Evolutionary conservation across 805 yeast genomes (phyloP).

Genomic region (Metschnikowia reukaufii): DNA sequence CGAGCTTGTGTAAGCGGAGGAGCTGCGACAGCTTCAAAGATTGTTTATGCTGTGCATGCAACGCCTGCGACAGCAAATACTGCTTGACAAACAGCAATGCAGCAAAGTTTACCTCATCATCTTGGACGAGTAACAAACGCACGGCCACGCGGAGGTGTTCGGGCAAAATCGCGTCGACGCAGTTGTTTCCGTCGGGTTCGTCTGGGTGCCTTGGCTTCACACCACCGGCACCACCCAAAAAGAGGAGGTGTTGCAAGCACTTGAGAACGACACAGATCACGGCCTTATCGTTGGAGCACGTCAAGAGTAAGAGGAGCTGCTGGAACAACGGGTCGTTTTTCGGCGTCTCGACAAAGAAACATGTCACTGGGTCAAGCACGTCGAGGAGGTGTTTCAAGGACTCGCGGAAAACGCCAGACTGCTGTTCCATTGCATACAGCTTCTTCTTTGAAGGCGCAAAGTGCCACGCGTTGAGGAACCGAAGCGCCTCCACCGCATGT

Average conservation of each 20-base stretch:
- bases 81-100: slow-evolving; percentile 82
- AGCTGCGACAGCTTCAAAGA: slow-evolving; percentile 33
- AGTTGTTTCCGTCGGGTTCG: slow-evolving; percentile 35
- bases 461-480: slow-evolving; percentile 37
- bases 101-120: slow-evolving; percentile 73
- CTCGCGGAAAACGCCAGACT: slow-evolving; percentile 49
- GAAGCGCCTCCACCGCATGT: slow-evolving; percentile 47
- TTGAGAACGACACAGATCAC: slow-evolving; percentile 68
- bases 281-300: slow-evolving; percentile 62
- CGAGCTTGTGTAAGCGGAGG: slow-evolving; percentile 48
- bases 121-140: slow-evolving; percentile 57
- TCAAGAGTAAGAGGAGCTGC: slow-evolving; percentile 52
- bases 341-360: slow-evolving; percentile 75
- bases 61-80: slow-evolving; percentile 63
- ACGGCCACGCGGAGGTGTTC: slow-evolving; percentile 52
- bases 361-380: slow-evolving; percentile 77
- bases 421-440: slow-evolving; percentile 21
- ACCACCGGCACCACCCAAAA: slow-evolving; percentile 27
- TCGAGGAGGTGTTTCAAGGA: slow-evolving; percentile 69
- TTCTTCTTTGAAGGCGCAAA: slow-evolving; percentile 6
- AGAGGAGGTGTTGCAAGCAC: slow-evolving; percentile 76
- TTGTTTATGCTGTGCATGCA: slow-evolving; percentile 30
- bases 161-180: slow-evolving; percentile 39
- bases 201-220: slow-evolving; percentile 11
- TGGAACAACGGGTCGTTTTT: slow-evolving; percentile 68